Conservation (phyloP, 108 stramenopile species). For the Cylindrotheca fusiformis region DNA sequence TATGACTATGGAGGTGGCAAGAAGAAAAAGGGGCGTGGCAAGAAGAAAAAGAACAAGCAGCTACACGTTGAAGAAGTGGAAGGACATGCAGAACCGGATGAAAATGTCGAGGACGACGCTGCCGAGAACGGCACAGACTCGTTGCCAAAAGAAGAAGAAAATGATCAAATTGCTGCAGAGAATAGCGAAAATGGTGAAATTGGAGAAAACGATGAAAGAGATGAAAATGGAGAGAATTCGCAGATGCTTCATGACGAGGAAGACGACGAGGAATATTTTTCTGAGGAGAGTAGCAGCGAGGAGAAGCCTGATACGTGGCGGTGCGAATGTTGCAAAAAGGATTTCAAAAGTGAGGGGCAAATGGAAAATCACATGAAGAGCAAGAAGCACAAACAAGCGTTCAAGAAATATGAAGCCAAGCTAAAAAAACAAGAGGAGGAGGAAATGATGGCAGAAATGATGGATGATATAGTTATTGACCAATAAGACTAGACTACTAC, state of each 20-base stretch:
- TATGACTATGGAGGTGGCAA: constrained; percentile 77
- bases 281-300: constrained; percentile 42
- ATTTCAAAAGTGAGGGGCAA: constrained; percentile 84
- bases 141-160: constrained; percentile 4
- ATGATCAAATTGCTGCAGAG: constrained; percentile 8
- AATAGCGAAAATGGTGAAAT: constrained; percentile 3
- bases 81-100: constrained; percentile 27
- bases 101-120: constrained; percentile 6
- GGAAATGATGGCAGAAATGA: constrained; percentile 23
- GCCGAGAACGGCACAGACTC: constrained; percentile 5
- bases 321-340: constrained; percentile 81
- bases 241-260: constrained; percentile 1
- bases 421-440: constrained; percentile 43
- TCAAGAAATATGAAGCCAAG: constrained; percentile 65
- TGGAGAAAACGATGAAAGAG: constrained; percentile 21
- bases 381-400: constrained; percentile 84
- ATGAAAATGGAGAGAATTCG: neutral
- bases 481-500: no score
- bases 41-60: constrained; percentile 51
- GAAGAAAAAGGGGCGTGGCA: constrained; percentile 49
- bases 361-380: constrained; percentile 84
- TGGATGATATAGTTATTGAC: constrained; percentile 22
- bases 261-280: constrained; percentile 21
- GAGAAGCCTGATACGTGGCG: constrained; percentile 79
- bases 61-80: constrained; percentile 22